These are phyloP conservation scores for Rhytidhysteron rufulum DNA, from an alignment of 2,329 filamentous ascomycete species.

Conservation along the genomic window DNA sequence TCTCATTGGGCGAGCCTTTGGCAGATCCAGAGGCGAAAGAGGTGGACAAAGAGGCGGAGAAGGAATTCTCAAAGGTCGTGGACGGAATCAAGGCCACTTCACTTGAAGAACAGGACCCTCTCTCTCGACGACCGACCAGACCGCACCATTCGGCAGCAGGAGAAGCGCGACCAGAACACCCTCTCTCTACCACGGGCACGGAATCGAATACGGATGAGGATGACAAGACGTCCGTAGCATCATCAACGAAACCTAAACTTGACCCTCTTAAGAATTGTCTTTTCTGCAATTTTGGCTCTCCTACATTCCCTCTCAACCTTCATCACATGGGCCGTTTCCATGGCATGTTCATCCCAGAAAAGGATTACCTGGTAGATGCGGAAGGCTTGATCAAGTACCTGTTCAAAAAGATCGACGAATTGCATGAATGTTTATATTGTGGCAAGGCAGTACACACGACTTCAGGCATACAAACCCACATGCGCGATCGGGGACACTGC, in stretches of 20 bases:
- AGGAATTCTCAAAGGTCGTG: conserved; percentile 73
- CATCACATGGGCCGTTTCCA: conserved; percentile 90
- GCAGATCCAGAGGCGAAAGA: conserved; percentile 46
- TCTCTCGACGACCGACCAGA: conserved; percentile 37
- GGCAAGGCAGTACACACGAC: conserved; percentile 75
- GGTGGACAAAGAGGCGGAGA: conserved; percentile 65
- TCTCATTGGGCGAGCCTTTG: conserved; percentile 81
- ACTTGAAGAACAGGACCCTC: conserved; percentile 46
- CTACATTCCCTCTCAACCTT: conserved; percentile 70
- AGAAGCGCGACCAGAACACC: conserved; percentile 31
- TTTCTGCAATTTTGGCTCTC: conserved; percentile 87
- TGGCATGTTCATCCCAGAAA: conserved; percentile 94
- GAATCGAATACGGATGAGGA: conserved; percentile 35
- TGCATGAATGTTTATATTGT: conserved; percentile 84
- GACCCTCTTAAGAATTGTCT: conserved; percentile 60
- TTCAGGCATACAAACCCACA: conserved; percentile 86
- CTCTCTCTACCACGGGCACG: conserved; percentile 30
- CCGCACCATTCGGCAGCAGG: conserved; percentile 38
- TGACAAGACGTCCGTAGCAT: conserved; percentile 29
- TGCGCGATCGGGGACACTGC: conserved; percentile 95
- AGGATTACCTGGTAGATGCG: conserved; percentile 74
- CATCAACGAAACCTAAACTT: conserved; percentile 25
- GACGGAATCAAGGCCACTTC: conserved; percentile 69
- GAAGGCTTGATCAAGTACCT: conserved; percentile 78
- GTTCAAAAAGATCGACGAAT: conserved; percentile 72